phyloP scores from a whole-genome alignment of 768 basidiomycete species.

The Podaxis rugospora region DNA sequence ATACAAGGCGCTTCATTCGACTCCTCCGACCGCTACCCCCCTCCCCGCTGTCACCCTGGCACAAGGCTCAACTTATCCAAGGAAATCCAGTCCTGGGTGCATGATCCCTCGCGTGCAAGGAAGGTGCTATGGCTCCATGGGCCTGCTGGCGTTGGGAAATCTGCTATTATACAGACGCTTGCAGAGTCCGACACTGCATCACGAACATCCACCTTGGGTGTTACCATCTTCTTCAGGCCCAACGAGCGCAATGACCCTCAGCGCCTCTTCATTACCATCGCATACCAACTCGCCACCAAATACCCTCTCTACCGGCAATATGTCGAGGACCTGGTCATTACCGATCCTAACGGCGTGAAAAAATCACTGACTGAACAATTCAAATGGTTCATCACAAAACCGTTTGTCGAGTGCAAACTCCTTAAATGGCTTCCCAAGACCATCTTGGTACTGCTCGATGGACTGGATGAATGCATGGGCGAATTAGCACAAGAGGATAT shows the following conservation, averaged over 20 bases:
- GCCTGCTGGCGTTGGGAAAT: slow-evolving; percentile 7
- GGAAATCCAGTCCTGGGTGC: not conserved
- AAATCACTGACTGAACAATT: slow-evolving; percentile 14
- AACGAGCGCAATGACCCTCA: not conserved
- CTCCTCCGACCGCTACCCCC: not conserved
- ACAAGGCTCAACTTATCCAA: not conserved
- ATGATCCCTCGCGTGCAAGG: not conserved
- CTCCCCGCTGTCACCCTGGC: slow-evolving; percentile 1
- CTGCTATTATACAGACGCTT: slow-evolving; percentile 7
- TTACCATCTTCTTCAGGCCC: slow-evolving; percentile 18
- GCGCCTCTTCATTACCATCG: slow-evolving; percentile 18
- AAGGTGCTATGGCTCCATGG: not conserved
- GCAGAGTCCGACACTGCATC: not conserved
- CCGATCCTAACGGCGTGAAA: slow-evolving; percentile 6
- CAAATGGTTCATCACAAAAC: slow-evolving; percentile 12
- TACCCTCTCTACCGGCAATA: slow-evolving; percentile 1
- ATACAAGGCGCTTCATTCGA: slow-evolving; percentile 6
- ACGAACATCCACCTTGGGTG: not conserved
- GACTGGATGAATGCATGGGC: slow-evolving; percentile 22
- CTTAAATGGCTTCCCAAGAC: not conserved
- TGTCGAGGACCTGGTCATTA: slow-evolving; percentile 2
- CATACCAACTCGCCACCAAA: slow-evolving; percentile 17
- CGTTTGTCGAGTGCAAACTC: not conserved
- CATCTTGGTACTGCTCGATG: slow-evolving; percentile 18
- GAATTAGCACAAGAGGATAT: slow-evolving; percentile 14